These are phyloP conservation scores for Goniomonas avonlea DNA, from an alignment of 78 protist genomes.

Conservation along the genomic window DNA sequence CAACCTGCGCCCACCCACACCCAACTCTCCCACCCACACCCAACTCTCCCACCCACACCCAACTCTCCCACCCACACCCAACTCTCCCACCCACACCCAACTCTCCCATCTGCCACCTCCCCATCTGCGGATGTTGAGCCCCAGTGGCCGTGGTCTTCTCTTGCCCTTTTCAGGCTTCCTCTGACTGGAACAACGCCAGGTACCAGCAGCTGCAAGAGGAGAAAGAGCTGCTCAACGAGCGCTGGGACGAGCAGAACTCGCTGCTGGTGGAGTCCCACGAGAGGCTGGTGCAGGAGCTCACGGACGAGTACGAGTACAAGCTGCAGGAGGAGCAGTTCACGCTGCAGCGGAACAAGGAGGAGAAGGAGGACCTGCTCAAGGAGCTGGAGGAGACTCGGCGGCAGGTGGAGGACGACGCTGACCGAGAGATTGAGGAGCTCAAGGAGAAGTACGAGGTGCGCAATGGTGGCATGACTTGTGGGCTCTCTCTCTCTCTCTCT, in stretches of 20 bases:
- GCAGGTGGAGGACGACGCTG: conserved; percentile 54
- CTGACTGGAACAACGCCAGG: no score
- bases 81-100: no score
- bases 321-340: neutral
- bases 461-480: conserved; percentile 24
- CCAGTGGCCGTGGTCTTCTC: no score
- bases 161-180: no score
- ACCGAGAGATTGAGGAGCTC: conserved; percentile 48
- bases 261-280: conserved; percentile 5
- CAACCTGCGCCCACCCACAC: no score
- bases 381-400: conserved; percentile 26
- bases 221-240: conserved; percentile 29
- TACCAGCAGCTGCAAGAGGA: neutral
- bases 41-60: no score
- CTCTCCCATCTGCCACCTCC: no score
- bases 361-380: neutral
- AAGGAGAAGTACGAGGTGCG: conserved; percentile 42
- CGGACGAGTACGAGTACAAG: conserved; percentile 31
- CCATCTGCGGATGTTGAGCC: no score
- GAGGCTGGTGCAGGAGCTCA: conserved; percentile 30
- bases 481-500: no score
- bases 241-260: conserved; percentile 10
- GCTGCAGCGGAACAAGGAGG: neutral
- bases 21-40: no score
- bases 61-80: no score